Percentiles rank a stretch among this genome's conserved stretches.
Conservation (phyloP, 441 rosid genomes). For the Biscutella laevigata region DNA sequence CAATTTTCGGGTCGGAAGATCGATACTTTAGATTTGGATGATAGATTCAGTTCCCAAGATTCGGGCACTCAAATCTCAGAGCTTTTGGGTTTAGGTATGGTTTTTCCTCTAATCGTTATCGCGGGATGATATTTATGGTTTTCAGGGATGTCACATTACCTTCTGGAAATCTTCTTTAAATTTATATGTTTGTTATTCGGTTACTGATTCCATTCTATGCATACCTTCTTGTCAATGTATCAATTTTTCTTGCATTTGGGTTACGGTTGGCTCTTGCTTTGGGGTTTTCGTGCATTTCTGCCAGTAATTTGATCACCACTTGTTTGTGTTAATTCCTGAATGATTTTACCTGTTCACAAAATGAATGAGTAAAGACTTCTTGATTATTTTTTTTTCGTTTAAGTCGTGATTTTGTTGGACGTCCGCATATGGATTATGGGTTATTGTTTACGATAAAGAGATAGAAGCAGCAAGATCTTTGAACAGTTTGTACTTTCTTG, state of each 20-base stretch:
- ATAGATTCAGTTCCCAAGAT: too few species aligned
- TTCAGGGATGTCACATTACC: not conserved
- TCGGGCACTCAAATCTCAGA: not conserved
- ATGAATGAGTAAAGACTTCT: not conserved
- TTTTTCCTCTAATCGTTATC: not conserved
- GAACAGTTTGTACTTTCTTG: too few species aligned
- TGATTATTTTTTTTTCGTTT: too few species aligned
- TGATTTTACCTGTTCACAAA: not conserved
- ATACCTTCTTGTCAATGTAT: too few species aligned
- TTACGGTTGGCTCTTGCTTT: too few species aligned
- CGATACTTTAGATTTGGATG: not conserved
- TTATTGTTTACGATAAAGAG: too few species aligned
- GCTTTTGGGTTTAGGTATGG: not conserved
- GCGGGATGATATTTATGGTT: not conserved
- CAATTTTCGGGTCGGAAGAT: slow-evolving; percentile 6
- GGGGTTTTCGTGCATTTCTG: not conserved
- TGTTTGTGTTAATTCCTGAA: slow-evolving; percentile 24
- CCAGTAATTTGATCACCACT: slow-evolving; percentile 10
- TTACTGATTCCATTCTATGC: too few species aligned
- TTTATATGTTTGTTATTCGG: too few species aligned
- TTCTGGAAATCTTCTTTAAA: not conserved
- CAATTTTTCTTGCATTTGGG: too few species aligned
- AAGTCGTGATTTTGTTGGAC: too few species aligned
- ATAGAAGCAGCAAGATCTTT: too few species aligned
- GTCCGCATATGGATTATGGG: too few species aligned